Evolutionary conservation across 164 flowering plant species (phyloP).

Genomic region (Euptelea pleiosperma): DNA sequence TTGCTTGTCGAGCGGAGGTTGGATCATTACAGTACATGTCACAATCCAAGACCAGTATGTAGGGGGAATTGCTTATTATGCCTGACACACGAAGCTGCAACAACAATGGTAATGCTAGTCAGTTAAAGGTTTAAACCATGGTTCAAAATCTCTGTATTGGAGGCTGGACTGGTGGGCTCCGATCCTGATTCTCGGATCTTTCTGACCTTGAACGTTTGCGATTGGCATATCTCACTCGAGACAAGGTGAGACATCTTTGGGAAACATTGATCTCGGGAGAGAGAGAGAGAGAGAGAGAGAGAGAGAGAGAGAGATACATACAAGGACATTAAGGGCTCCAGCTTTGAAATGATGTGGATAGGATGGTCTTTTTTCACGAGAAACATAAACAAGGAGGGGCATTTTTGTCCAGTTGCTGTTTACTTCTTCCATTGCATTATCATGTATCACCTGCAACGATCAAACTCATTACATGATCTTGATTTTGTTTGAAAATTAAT

Average conservation of each 20-base stretch:
- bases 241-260: no score
- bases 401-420: background rate
- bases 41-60: constrained; percentile 31
- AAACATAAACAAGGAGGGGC: constrained; percentile 20
- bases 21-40: constrained; percentile 43
- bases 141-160: no score
- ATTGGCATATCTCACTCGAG: no score
- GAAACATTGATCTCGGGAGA: no score
- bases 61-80: constrained; percentile 33
- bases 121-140: no score
- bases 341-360: constrained; percentile 22
- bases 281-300: constrained; percentile 1
- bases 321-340: constrained; percentile 19
- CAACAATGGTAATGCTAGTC: no score
- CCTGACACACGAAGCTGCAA: constrained; percentile 32
- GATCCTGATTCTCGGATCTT: no score
- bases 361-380: constrained; percentile 15
- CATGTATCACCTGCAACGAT: constrained; percentile 5
- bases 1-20: constrained; percentile 28
- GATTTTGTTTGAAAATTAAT: no score
- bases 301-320: constrained; percentile 6
- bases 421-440: background rate
- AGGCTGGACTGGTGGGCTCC: no score
- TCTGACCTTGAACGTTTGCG: no score
- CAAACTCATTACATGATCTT: background rate